Conservation (phyloP, 2,329 filamentous ascomycete genomes). For the Cryoendolithus antarcticus region DNA sequence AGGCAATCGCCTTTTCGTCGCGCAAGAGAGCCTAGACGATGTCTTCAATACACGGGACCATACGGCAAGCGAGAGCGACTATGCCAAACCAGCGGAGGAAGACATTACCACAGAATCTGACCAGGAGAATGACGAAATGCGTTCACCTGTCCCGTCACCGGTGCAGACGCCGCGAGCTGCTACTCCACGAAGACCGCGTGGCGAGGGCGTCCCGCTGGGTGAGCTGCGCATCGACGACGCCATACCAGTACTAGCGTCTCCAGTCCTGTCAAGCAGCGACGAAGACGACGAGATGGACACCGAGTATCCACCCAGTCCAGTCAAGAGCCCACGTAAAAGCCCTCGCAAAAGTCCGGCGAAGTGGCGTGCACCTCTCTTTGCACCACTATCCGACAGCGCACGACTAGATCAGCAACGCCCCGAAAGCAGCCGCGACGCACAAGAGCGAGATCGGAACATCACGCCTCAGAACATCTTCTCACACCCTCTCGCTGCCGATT, state of each 20-base stretch:
- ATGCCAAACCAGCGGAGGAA: slow-evolving; percentile 15
- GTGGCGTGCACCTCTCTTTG: background rate
- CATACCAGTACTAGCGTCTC: background rate
- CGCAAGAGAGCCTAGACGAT: slow-evolving; percentile 9
- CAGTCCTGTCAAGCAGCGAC: slow-evolving; percentile 5
- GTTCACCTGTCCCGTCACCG: slow-evolving; percentile 22
- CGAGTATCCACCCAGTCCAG: slow-evolving; percentile 26
- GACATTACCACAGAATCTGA: slow-evolving; percentile 23
- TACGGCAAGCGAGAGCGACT: slow-evolving; percentile 1
- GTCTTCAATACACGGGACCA: slow-evolving; percentile 1
- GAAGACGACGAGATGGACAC: slow-evolving; percentile 15
- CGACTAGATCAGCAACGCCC: background rate
- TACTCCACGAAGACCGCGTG: slow-evolving; percentile 19
- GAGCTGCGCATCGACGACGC: slow-evolving; percentile 20
- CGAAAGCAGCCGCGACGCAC: slow-evolving; percentile 15
- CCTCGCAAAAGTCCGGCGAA: slow-evolving; percentile 14
- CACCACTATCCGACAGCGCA: background rate
- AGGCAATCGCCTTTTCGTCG: slow-evolving; percentile 12
- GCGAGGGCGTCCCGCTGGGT: slow-evolving; percentile 17
- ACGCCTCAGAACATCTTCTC: slow-evolving; percentile 15
- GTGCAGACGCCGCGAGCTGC: slow-evolving; percentile 17
- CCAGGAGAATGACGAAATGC: slow-evolving; percentile 38
- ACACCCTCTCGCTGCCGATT: slow-evolving; percentile 15
- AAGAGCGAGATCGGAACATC: slow-evolving; percentile 11
- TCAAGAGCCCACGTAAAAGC: slow-evolving; percentile 21